Evolutionary conservation across 495 filamentous ascomycete species (phyloP).

Genomic region (Talaromyces thailandensis): DNA sequence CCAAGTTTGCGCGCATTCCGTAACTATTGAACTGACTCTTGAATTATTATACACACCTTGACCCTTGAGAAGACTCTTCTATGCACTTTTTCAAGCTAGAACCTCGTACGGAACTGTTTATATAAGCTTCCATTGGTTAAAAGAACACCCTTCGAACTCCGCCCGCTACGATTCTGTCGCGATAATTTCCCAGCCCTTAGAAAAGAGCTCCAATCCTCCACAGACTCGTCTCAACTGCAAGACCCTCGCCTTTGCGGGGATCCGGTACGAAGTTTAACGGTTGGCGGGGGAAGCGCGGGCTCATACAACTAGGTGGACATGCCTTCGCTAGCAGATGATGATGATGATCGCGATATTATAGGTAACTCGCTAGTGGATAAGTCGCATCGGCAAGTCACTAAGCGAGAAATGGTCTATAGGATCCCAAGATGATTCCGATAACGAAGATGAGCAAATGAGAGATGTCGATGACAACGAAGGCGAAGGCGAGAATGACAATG

Average conservation of each 20-base stretch:
- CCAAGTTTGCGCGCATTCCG: not conserved
- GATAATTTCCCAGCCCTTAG: not conserved
- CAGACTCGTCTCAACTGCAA: not conserved
- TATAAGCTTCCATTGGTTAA: not conserved
- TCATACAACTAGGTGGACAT: not conserved
- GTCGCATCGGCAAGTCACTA: conserved; percentile 7
- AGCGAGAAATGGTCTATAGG: conserved; percentile 20
- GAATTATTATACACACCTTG: not conserved
- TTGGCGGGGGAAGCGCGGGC: not conserved
- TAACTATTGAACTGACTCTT: not conserved
- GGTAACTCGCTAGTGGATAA: conserved; percentile 21
- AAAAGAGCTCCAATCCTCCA: not conserved
- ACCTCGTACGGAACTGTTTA: not conserved
- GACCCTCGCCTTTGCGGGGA: not conserved
- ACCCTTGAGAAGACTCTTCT: not conserved
- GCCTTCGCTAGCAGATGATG: conserved; percentile 27
- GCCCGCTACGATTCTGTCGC: not conserved
- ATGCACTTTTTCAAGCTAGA: not conserved
- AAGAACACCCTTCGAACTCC: not conserved
- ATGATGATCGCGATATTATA: conserved; percentile 47
- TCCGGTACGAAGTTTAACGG: not conserved
- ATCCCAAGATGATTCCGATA: conserved; percentile 58
- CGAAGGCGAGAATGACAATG: conserved; percentile 21
- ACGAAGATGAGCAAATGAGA: conserved; percentile 62
- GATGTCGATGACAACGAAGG: conserved; percentile 44